phyloP scores from a whole-genome alignment of 805 yeast genomes.

The Grigorovia jiainica region DNA sequence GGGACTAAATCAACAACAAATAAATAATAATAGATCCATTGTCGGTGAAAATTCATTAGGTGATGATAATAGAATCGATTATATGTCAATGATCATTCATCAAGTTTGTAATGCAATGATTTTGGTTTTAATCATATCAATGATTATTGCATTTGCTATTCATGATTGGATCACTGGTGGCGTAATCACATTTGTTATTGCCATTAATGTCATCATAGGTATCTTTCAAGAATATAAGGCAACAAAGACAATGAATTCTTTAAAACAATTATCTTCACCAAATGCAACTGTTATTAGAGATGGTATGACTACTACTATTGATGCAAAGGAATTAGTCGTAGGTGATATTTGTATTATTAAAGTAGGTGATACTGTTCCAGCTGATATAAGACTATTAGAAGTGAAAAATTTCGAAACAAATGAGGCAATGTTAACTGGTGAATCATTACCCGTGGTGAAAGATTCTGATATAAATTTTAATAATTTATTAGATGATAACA shows the following conservation, averaged over 20 bases:
- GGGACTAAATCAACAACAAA: slow-evolving; percentile 65
- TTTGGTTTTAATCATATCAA: slow-evolving; percentile 78
- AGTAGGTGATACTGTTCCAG: slow-evolving; percentile 95
- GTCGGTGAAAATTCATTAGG: slow-evolving; percentile 76
- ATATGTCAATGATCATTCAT: slow-evolving; percentile 62
- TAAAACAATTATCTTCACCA: slow-evolving; percentile 88
- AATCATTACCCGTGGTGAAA: slow-evolving; percentile 78
- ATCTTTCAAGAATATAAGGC: slow-evolving; percentile 93
- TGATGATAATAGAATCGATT: slow-evolving; percentile 67
- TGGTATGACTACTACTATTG: slow-evolving; percentile 59
- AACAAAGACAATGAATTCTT: slow-evolving; percentile 87
- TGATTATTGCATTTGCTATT: slow-evolving; percentile 76
- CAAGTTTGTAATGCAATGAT: slow-evolving; percentile 91
- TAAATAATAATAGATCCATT: slow-evolving; percentile 52
- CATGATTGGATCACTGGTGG: slow-evolving; percentile 92
- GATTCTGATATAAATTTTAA: slow-evolving; percentile 33
- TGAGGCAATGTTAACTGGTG: slow-evolving; percentile 92
- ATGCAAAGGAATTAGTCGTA: slow-evolving; percentile 83
- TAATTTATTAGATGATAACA: slow-evolving; percentile 18
- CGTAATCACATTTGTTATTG: slow-evolving; percentile 80
- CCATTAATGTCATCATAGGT: slow-evolving; percentile 90
- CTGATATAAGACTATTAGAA: slow-evolving; percentile 74
- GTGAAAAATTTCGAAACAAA: slow-evolving; percentile 77
- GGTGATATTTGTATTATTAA: slow-evolving; percentile 86
- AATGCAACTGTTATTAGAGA: slow-evolving; percentile 82